A percentile compares a stretch with the other conserved stretches of the same genome.
Evolutionary conservation across 192 early-diverging fungal genomes (phyloP).

Genomic region (Kappamyces sp.): DNA sequence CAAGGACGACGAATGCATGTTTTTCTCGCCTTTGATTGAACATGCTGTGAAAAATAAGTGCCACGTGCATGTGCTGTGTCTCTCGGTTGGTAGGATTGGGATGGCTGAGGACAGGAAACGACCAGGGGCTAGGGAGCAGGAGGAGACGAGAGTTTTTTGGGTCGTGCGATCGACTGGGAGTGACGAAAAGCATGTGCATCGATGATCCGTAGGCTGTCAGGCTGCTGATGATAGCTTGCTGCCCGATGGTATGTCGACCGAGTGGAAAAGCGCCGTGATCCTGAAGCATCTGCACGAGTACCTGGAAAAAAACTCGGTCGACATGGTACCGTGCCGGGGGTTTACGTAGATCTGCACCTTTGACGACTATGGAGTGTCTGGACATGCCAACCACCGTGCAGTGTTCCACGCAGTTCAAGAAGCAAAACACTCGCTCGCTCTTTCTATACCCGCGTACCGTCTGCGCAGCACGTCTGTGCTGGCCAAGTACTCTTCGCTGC

Average conservation of each 20-base stretch:
- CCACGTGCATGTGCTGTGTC: conserved; percentile 69
- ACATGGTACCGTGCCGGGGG: conserved; percentile 9
- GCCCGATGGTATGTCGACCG: conserved; percentile 40
- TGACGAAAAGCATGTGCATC: conserved; percentile 44
- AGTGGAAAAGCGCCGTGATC: conserved; percentile 33
- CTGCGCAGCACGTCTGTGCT: conserved; percentile 29
- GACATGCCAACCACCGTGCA: conserved; percentile 84
- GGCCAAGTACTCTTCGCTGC: conserved; percentile 44
- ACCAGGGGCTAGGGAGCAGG: conserved; percentile 53
- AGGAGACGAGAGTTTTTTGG: conserved; percentile 58
- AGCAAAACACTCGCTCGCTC: conserved; percentile 38
- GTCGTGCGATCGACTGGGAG: conserved; percentile 55
- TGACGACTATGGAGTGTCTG: conserved; percentile 81
- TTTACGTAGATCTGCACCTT: conserved; percentile 70
- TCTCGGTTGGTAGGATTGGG: conserved; percentile 67
- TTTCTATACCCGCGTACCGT: conserved; percentile 43
- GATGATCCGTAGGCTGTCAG: conserved; percentile 53
- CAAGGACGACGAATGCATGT: conserved; percentile 95
- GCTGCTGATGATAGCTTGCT: conserved; percentile 15
- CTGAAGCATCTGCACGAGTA: conserved; percentile 21
- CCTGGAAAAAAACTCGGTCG: conserved; percentile 15
- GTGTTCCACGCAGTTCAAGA: conserved; percentile 63
- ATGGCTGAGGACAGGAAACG: conserved; percentile 54
- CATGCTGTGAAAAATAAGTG: conserved; percentile 35
- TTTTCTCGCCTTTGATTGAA: conserved; percentile 82